Evolutionary conservation across 768 basidiomycete genomes (phyloP).

Genomic region (Lyophyllum decastes): DNA sequence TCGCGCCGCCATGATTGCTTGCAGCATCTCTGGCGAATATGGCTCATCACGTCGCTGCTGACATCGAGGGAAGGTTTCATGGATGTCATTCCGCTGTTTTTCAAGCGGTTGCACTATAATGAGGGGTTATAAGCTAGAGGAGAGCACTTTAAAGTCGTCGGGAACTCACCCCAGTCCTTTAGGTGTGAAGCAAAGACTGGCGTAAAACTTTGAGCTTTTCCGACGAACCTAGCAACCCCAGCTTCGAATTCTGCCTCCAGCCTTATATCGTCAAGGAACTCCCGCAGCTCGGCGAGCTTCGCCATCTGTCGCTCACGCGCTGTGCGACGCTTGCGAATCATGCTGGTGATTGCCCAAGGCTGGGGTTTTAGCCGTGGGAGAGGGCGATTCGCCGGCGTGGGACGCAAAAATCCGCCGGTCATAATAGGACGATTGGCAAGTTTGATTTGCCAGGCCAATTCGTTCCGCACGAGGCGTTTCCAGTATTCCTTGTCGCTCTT

Average conservation of each 20-base stretch:
- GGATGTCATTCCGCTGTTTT: conserved; percentile 29
- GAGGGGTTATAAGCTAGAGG: neutral
- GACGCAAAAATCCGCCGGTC: conserved; percentile 70
- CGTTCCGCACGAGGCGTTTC: conserved; percentile 43
- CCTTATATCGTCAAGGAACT: conserved; percentile 29
- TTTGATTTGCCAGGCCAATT: conserved; percentile 56
- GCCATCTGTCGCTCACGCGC: conserved; percentile 44
- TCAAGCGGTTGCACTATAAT: conserved; percentile 38
- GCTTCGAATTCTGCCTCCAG: conserved; percentile 40
- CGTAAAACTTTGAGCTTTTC: neutral
- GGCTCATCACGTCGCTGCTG: conserved; percentile 40
- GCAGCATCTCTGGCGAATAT: conserved; percentile 50
- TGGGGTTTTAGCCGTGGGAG: conserved; percentile 83
- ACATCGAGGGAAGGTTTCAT: conserved; percentile 39
- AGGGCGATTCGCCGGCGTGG: conserved; percentile 64
- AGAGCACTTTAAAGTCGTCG: neutral
- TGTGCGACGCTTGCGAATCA: conserved; percentile 53
- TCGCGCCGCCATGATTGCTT: conserved; percentile 54
- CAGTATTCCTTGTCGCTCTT: conserved; percentile 51
- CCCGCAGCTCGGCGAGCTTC: conserved; percentile 31
- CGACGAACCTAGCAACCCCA: conserved; percentile 15
- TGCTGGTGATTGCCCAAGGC: conserved; percentile 67
- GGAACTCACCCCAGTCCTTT: conserved; percentile 43
- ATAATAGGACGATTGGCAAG: conserved; percentile 64
- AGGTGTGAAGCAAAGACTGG: conserved; percentile 13